Percentiles rank a stretch among this genome's conserved stretches.
These are phyloP conservation scores for Xylaria polymorpha DNA, from an alignment of 2,329 filamentous ascomycete species.

Conservation along the genomic window DNA sequence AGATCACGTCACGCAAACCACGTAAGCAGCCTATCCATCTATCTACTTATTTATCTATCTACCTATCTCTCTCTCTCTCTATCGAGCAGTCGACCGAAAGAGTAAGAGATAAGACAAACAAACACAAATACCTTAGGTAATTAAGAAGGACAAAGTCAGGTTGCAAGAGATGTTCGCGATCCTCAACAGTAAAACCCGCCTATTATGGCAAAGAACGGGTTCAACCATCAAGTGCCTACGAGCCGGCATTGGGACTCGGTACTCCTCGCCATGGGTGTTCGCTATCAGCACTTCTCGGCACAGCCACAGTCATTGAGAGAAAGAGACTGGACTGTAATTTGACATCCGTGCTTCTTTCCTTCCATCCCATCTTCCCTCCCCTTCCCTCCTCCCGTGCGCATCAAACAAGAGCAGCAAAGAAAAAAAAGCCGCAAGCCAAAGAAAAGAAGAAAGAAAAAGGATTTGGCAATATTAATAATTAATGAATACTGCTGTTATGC, in stretches of 20 bases:
- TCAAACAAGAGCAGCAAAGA: slow-evolving; percentile 25
- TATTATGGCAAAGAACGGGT: slow-evolving; percentile 32
- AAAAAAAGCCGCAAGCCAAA: slow-evolving; percentile 25
- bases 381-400: neutral
- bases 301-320: slow-evolving; percentile 84
- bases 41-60: no score
- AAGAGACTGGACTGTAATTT: slow-evolving; percentile 93
- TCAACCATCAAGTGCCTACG: slow-evolving; percentile 49
- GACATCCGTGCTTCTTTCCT: slow-evolving; percentile 84
- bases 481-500: slow-evolving; percentile 26
- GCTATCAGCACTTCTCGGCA: slow-evolving; percentile 99
- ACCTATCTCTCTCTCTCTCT: no score
- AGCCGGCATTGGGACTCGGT: slow-evolving; percentile 48
- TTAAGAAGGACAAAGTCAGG: neutral
- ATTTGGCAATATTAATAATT: slow-evolving; percentile 36
- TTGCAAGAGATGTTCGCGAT: slow-evolving; percentile 51
- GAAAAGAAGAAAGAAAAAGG: neutral
- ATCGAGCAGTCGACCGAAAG: neutral
- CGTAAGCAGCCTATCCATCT: neutral
- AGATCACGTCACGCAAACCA: slow-evolving; percentile 3
- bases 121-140: neutral
- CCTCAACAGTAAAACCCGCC: slow-evolving; percentile 45
- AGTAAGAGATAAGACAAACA: neutral
- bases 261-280: slow-evolving; percentile 56
- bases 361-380: neutral